A percentile compares a stretch with the other conserved stretches of the same genome.
Conservation (phyloP, 2,329 filamentous ascomycete species). For the Diaporthe australafricana region DNA sequence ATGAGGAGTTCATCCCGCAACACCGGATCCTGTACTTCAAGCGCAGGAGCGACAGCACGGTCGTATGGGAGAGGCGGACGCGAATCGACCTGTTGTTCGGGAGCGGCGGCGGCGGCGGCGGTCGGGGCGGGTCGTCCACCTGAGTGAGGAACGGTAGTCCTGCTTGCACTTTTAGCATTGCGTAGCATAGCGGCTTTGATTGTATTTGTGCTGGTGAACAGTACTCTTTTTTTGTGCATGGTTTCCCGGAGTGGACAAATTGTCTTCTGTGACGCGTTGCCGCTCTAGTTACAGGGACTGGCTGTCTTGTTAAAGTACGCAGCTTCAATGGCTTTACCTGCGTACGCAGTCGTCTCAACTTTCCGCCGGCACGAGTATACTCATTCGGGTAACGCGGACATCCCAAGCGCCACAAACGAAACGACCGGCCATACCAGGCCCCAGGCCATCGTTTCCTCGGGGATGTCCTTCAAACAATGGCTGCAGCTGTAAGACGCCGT, state of each 20-base stretch:
- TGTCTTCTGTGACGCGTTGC: not conserved
- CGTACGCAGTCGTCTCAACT: not conserved
- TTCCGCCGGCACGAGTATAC: not conserved
- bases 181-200: not conserved
- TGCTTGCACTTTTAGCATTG: not conserved
- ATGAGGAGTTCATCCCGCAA: constrained; percentile 76
- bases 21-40: constrained; percentile 73
- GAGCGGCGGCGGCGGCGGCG: constrained; percentile 52
- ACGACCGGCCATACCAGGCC: too few relatives aligned
- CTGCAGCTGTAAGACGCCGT: too few relatives aligned
- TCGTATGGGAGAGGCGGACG: constrained; percentile 68
- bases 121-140: not conserved
- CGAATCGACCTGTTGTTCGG: constrained; percentile 68
- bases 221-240: not conserved
- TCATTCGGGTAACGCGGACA: not conserved
- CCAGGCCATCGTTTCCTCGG: too few relatives aligned
- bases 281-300: not conserved
- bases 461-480: not conserved
- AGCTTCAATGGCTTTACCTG: not conserved
- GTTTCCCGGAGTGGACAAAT: not conserved
- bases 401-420: too few relatives aligned
- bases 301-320: not conserved
- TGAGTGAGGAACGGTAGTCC: not conserved
- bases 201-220: not conserved
- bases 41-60: constrained; percentile 58